Evolutionary conservation across 257 asterid genomes (phyloP), one percentile per base, ranked within the genome.

Genomic region (Euphrasia confusa): DNA sequence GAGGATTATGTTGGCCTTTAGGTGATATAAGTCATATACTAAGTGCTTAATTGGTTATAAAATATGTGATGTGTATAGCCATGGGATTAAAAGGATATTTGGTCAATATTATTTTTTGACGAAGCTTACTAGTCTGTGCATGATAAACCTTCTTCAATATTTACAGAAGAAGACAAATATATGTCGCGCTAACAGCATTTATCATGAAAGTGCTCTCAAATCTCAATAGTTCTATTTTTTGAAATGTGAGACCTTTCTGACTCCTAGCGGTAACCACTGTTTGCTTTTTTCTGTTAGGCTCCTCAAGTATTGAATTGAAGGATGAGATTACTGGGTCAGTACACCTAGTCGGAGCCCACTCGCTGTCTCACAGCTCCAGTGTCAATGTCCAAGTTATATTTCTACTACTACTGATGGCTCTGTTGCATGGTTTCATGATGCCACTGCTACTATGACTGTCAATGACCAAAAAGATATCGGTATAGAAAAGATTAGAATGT

Each of bases 301-400:
- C 99, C 2, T 89, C 99, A 12, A 87, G 87, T 72, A 93, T 93
- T 59, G 79, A 81, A 50, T 67, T 89, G 87, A 92, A 92, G 93
- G 97, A 92, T 65, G 99, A 92, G 66, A 76, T 92, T 56, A 92
- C 99, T 0, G 99, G 99, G 48, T 92, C 97, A n/a, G 97, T 92
- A 45, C 99, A 87, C 81, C 83, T 92, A n/a, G 99, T 92, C 7
- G 99, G 99, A 55, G 94, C 99, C 71, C 99, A 89, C 80, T 76
- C 85, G 30, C 67, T 92, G 40, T 67, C 94, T 9, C 58, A 49
- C 55, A 82, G 83, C 54, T 73, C 68, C 69, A 47, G 61, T 61
- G 66, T 77, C 52, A 44, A 60, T 26, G 61, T 74, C 33, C 71
- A 40, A 21, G 64, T 64, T 69, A 63, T 68, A 12, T 56, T 79